Conservation (phyloP, 2,329 filamentous ascomycete species). For the Aspergillus uvarum region DNA sequence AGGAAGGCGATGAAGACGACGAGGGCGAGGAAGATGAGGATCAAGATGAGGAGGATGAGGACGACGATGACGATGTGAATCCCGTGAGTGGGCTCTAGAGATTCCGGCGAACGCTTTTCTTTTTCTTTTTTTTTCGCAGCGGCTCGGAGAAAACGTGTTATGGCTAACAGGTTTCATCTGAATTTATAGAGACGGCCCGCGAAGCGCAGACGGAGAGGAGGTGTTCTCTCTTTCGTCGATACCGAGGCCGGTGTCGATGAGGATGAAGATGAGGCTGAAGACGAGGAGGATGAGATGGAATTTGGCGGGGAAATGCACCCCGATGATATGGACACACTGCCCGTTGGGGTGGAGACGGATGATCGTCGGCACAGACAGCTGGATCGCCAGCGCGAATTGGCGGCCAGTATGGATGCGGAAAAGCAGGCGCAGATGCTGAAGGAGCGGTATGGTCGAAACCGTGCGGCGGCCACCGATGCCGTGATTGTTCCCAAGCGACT, state of each 20-base stretch:
- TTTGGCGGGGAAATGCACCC: slow-evolving; percentile 88
- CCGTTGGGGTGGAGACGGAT: slow-evolving; percentile 74
- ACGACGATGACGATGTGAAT: slow-evolving; percentile 52
- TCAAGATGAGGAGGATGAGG: slow-evolving; percentile 55
- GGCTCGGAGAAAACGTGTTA: slow-evolving; percentile 18
- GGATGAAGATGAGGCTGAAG: slow-evolving; percentile 82
- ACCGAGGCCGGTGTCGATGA: slow-evolving; percentile 97
- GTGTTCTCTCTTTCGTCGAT: slow-evolving; percentile 87
- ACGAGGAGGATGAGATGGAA: slow-evolving; percentile 84
- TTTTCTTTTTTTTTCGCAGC: background rate
- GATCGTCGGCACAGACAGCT: slow-evolving; percentile 92
- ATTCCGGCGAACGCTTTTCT: slow-evolving; percentile 39
- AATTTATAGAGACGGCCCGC: slow-evolving; percentile 63
- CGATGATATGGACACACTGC: slow-evolving; percentile 78
- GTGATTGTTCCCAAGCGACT: slow-evolving; percentile 80
- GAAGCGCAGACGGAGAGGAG: slow-evolving; percentile 73
- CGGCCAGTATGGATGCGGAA: slow-evolving; percentile 86
- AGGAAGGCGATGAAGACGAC: slow-evolving; percentile 48
- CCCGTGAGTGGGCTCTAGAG: slow-evolving; percentile 58
- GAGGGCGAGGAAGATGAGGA: slow-evolving; percentile 58
- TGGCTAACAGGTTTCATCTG: background rate
- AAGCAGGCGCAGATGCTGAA: slow-evolving; percentile 84
- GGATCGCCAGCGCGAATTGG: slow-evolving; percentile 84
- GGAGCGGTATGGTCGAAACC: slow-evolving; percentile 82
- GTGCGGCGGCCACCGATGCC: slow-evolving; percentile 66